phyloP scores from a whole-genome alignment of 106 monocot genomes.

The Apostasia shenzhenica region DNA sequence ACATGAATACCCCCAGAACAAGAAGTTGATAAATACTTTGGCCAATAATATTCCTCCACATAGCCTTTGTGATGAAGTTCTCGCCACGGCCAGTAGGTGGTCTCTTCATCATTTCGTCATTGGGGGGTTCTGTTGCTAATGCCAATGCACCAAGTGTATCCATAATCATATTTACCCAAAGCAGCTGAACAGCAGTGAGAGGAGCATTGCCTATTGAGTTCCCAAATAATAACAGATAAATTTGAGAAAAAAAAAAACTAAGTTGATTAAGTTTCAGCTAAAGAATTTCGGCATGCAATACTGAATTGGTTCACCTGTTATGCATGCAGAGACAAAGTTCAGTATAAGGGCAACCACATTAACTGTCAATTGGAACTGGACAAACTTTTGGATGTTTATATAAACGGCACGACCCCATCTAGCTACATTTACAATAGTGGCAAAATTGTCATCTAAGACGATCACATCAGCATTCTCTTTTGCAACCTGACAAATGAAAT shows the following conservation, averaged over 20 bases:
- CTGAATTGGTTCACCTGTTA: conserved; percentile 40
- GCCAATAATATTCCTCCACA: conserved; percentile 95
- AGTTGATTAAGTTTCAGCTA: neutral
- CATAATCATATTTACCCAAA: conserved; percentile 99
- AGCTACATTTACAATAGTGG: conserved; percentile 79
- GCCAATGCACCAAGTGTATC: conserved; percentile 95
- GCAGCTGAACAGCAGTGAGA: conserved; percentile 95
- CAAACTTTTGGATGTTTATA: conserved; percentile 98
- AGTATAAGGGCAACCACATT: conserved; percentile 90
- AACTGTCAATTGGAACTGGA: conserved; percentile 96
- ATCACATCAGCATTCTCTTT: conserved; percentile 99
- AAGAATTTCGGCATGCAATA: neutral
- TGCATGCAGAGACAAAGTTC: conserved; percentile 89
- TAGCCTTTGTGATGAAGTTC: conserved; percentile 65
- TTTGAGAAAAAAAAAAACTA: neutral
- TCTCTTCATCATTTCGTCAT: conserved; percentile 80
- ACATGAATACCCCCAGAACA: conserved; percentile 79
- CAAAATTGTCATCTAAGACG: conserved; percentile 90
- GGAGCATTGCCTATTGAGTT: conserved; percentile 61
- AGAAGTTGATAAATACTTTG: conserved; percentile 87
- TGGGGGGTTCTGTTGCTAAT: conserved; percentile 93
- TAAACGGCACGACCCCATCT: conserved; percentile 98
- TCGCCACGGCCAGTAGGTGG: conserved; percentile 71
- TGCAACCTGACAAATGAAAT: conserved; percentile 57
- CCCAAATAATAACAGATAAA: neutral